These are phyloP conservation scores for Parastagonospora avenae DNA, from an alignment of 2,329 filamentous ascomycete species.

Conservation along the genomic window DNA sequence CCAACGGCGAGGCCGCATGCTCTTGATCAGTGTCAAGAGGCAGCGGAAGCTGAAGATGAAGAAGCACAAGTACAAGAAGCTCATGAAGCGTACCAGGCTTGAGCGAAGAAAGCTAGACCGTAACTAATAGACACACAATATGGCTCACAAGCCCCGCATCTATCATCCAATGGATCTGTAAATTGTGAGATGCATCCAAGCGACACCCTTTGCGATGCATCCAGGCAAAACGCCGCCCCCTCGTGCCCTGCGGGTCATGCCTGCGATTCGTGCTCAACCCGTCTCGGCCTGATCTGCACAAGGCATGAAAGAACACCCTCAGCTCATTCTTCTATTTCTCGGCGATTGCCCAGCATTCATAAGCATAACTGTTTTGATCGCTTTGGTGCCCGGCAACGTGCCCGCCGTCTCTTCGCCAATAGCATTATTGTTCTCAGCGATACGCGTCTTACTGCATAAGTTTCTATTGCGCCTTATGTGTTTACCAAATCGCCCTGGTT, in stretches of 20 bases:
- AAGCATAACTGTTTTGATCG: conserved; percentile 32
- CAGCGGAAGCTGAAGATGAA: conserved; percentile 98
- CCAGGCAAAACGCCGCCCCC: neutral
- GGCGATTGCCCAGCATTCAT: conserved; percentile 21
- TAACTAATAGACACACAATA: conserved; percentile 34
- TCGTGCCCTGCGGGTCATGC: neutral
- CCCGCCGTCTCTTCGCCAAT: conserved; percentile 34
- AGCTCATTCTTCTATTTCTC: conserved; percentile 28
- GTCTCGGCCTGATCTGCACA: conserved; percentile 7
- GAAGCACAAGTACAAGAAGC: conserved; percentile 99
- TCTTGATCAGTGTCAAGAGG: conserved; percentile 87
- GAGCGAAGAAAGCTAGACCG: conserved; percentile 78
- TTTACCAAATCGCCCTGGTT: conserved; percentile 19
- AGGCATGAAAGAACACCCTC: conserved; percentile 38
- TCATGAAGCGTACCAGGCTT: conserved; percentile 90
- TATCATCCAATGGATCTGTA: conserved; percentile 8
- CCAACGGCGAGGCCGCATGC: conserved; percentile 60
- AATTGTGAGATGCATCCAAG: neutral
- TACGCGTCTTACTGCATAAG: conserved; percentile 32
- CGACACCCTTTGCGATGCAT: neutral
- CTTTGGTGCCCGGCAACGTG: conserved; percentile 29
- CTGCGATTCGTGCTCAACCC: neutral
- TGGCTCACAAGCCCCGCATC: conserved; percentile 15
- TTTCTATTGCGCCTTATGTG: conserved; percentile 24
- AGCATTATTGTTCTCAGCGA: conserved; percentile 21